Base-by-base conservation (phyloP, 2,329 filamentous ascomycete genomes). In the Stemphylium beticola region DNA sequence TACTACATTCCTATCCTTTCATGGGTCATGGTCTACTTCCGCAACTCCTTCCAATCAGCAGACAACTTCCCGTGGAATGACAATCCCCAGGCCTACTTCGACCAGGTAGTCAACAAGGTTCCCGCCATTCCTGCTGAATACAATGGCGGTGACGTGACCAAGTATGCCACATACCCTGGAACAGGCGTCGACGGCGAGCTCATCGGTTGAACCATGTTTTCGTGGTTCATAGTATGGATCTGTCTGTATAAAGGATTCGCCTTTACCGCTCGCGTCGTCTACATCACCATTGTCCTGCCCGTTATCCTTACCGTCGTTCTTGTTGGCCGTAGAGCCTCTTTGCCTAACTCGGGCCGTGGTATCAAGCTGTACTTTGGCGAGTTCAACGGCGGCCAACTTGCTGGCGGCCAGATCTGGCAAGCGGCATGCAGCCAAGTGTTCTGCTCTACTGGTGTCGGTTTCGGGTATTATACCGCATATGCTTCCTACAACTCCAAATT, bases 381-480 rank as follows among this genome's bases (percentile, higher is more conserved):
- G 4, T 45, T 45, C 42, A 45, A 45, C 20, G 42, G 10, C 29
- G 42, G 15, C 12, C 42, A 45, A 81, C 48, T 51, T 17, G 29
- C 40, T 2, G 20, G 12, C 8, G 81, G 80, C 0, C 74, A 74
- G 2, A 76, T 84, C 6, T 85, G 82, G 82, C 82, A 84, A 65
- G 82, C 80, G 14, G 82, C 82, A 10, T 31, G 31, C 17, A 36
- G 6, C 1, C 82, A 84, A 53, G 81, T 84, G 47, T 83, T 84
- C 66, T 84, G 83, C 68, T 82, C 79, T 0, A 83, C 79, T 0
- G 82, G 82, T 5, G 79, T 60, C 15, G 54, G 50, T 15, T 54
- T 58, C 15, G 81, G 82, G 3, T 84, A 83, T 60, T 84, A 83
- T 55, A 83, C 81, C 0, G 80, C 79, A 0, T 85, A 84, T 57